Evolutionary conservation across 75 land plant species (phyloP).

Genomic region (Isoetes taiwanensis): DNA sequence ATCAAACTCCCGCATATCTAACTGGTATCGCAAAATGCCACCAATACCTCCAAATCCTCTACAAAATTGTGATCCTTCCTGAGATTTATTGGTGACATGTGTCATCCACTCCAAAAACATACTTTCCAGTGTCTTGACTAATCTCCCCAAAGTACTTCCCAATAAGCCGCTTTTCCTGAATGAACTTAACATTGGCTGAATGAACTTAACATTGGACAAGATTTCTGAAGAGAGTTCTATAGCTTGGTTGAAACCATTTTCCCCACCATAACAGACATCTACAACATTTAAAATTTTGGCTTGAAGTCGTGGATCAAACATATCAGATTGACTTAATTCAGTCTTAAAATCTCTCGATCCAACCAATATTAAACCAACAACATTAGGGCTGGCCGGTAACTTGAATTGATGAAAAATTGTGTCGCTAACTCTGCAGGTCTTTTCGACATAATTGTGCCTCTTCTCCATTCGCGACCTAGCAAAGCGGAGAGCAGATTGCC

Average conservation of each 20-base stretch:
- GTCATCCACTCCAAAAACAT: slow-evolving; percentile 15
- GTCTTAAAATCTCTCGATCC: slow-evolving; percentile 10
- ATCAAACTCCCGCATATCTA: slow-evolving; percentile 41
- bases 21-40: slow-evolving; percentile 42
- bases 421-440: slow-evolving; percentile 42
- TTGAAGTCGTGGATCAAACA: slow-evolving; percentile 15
- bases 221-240: slow-evolving; percentile 9
- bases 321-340: slow-evolving; percentile 10
- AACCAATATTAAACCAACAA: slow-evolving; percentile 10
- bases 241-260: slow-evolving; percentile 16
- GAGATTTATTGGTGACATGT: slow-evolving; percentile 42
- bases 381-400: slow-evolving; percentile 73
- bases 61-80: slow-evolving; percentile 47
- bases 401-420: slow-evolving; percentile 29
- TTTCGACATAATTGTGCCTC: slow-evolving; percentile 24
- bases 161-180: slow-evolving; percentile 12
- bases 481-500: slow-evolving; percentile 29
- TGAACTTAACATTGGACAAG: slow-evolving; percentile 10
- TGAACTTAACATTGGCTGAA: slow-evolving; percentile 13
- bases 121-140: slow-evolving; percentile 11
- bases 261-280: slow-evolving; percentile 13
- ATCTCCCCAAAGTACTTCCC: slow-evolving; percentile 18
- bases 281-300: slow-evolving; percentile 4
- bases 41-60: slow-evolving; percentile 47
- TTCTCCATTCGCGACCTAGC: slow-evolving; percentile 55